Base-by-base conservation (phyloP, 768 basidiomycete genomes). In the Phylloporus sp. region DNA sequence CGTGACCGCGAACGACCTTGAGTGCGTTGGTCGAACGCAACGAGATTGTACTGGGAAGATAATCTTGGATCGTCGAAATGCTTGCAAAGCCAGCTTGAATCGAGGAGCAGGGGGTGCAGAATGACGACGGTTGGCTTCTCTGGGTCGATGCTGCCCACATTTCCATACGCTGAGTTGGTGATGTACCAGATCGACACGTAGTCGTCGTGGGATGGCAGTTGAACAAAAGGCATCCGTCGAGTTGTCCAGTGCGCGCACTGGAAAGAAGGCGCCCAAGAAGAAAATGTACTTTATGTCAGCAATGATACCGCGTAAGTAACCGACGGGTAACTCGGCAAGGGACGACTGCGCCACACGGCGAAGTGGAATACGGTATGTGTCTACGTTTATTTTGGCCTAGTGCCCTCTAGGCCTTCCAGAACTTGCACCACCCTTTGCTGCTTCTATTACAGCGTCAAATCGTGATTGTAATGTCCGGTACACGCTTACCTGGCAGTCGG, bases 181-280 rank as follows among this genome's bases (percentile, higher is more conserved):
- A 61, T 74, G 69, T 89, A 90, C 74, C 74, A 82, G 46, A 89
- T 76, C 17, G 83, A 80, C 41, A 79, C 81, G 62, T 80, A 80
- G 73, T 87, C 86, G 54, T 79, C 76, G 28, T 62, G 57, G 51
- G 78, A 77, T 53, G 78, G 68, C 47, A 88, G 59, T 60, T 86
- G 81, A 60, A 88, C 74, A 69, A 70, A 81, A 39, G 86, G 84
- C 85, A 87, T 86, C 23, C n/a, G n/a, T n/a, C n/a, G n/a, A n/a
- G n/a, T n/a, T n/a, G n/a, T n/a, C n/a, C n/a, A n/a, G n/a, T n/a
- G n/a, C n/a, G n/a, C n/a, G n/a, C n/a, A n/a, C n/a, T n/a, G n/a
- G n/a, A n/a, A n/a, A n/a, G n/a, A n/a, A n/a, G n/a, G n/a, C n/a
- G n/a, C n/a, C n/a, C n/a, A n/a, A n/a, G n/a, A n/a, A n/a, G n/a